Conservation (phyloP, 2,329 filamentous ascomycete genomes). For the Amylocarpus encephaloides region DNA sequence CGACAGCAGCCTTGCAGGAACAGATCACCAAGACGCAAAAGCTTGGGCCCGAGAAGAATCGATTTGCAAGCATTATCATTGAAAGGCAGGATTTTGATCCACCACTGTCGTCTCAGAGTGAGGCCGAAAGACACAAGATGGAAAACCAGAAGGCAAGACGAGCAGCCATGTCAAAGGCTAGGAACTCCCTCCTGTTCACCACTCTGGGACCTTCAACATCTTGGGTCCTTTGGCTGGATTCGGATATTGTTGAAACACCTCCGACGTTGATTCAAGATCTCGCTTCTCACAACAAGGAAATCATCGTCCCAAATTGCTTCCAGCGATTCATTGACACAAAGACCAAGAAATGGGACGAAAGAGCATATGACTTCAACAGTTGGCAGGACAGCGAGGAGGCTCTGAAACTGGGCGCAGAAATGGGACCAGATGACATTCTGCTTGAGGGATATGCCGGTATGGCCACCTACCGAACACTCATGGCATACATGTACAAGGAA, state of each 20-base stretch:
- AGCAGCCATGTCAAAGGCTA: conserved; percentile 84
- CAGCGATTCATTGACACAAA: conserved; percentile 71
- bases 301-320: conserved; percentile 94
- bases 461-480: conserved; percentile 83
- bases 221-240: conserved; percentile 95
- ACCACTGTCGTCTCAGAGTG: conserved; percentile 71
- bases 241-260: conserved; percentile 86
- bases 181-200: conserved; percentile 92
- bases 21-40: conserved; percentile 82
- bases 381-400: conserved; percentile 89
- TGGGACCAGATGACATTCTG: conserved; percentile 88
- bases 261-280: conserved; percentile 83
- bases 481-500: conserved; percentile 71
- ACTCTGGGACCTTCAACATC: conserved; percentile 85
- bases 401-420: conserved; percentile 64
- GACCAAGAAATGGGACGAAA: conserved; percentile 63
- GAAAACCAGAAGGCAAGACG: conserved; percentile 80
- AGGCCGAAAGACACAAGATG: conserved; percentile 87
- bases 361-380: conserved; percentile 95
- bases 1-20: conserved; percentile 74
- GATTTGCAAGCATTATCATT: conserved; percentile 91
- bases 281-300: conserved; percentile 76
- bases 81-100: conserved; percentile 91
- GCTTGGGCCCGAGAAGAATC: conserved; percentile 64
- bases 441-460: conserved; percentile 91